A percentile compares a stretch with the other conserved stretches of the same genome.
phyloP scores from a whole-genome alignment of 371 early-diverging fungal genomes.

The Mortierella sp. region DNA sequence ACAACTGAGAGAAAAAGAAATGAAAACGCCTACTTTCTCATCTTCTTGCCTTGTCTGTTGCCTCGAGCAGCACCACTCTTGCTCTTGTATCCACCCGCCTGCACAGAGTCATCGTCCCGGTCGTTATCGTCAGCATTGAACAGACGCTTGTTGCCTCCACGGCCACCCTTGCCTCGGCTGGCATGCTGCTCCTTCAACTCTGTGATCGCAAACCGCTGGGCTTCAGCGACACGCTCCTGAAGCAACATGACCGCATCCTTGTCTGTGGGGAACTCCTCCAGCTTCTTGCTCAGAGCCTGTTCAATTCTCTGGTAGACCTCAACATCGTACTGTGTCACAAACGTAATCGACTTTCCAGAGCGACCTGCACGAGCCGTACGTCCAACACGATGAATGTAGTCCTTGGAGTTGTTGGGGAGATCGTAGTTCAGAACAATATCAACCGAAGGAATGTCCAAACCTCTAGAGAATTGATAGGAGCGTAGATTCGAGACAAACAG shows the following conservation, averaged over 20 bases:
- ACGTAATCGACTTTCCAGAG: constrained; percentile 93
- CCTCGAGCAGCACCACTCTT: constrained; percentile 55
- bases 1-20: neutral
- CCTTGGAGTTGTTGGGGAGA: constrained; percentile 93
- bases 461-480: constrained; percentile 66
- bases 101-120: constrained; percentile 65
- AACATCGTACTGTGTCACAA: constrained; percentile 98
- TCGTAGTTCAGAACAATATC: constrained; percentile 98
- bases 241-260: constrained; percentile 91
- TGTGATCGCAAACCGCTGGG: constrained; percentile 84
- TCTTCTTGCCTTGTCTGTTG: constrained; percentile 54
- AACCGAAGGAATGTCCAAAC: constrained; percentile 97
- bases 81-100: constrained; percentile 55
- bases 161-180: constrained; percentile 53
- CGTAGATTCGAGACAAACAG: neutral
- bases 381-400: constrained; percentile 98
- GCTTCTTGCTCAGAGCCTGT: constrained; percentile 87
- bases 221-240: constrained; percentile 95
- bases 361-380: constrained; percentile 97
- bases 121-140: constrained; percentile 70
- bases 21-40: constrained; percentile 37
- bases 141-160: constrained; percentile 67
- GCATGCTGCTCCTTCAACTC: constrained; percentile 77
- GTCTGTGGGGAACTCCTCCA: constrained; percentile 84
- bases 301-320: constrained; percentile 96